Percentiles rank a stretch among this genome's conserved stretches.
phyloP scores from a whole-genome alignment of 75 land plant species.

The Cupressus sempervirens region DNA sequence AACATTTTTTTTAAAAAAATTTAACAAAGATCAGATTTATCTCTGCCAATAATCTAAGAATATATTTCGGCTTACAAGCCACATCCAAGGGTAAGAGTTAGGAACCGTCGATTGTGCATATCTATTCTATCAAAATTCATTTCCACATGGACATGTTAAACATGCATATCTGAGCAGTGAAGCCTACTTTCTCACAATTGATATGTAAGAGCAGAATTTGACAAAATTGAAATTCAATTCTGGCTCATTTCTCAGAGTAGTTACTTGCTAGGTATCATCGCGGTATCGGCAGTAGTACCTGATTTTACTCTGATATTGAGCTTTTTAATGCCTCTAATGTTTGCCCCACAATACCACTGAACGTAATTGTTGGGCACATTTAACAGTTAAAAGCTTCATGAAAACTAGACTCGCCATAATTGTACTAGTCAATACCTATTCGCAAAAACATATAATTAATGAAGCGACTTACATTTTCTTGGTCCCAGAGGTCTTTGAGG shows the following conservation, averaged over 20 bases:
- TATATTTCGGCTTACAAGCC: not conserved
- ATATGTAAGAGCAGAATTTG: not conserved
- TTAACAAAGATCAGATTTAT: not conserved
- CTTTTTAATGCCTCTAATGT: not conserved
- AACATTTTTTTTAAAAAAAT: not conserved
- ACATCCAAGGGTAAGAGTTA: not conserved
- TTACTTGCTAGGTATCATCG: not conserved
- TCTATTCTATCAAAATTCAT: no score
- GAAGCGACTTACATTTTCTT: constrained; percentile 40
- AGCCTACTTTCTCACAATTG: not conserved
- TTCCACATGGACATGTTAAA: not conserved
- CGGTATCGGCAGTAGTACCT: not conserved
- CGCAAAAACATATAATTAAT: not conserved
- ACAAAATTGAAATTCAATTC: not conserved
- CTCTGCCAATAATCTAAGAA: not conserved
- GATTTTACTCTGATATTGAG: not conserved
- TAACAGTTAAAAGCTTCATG: not conserved
- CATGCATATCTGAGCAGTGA: not conserved
- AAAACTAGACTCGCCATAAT: not conserved
- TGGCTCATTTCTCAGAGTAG: not conserved
- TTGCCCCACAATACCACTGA: not conserved
- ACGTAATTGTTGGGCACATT: not conserved
- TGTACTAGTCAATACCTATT: not conserved
- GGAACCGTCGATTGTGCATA: not conserved
- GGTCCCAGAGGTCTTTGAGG: constrained; percentile 77